These are phyloP conservation scores for Chenopodium formosanum DNA, from an alignment of 148 eudicot genomes.

Conservation along the genomic window DNA sequence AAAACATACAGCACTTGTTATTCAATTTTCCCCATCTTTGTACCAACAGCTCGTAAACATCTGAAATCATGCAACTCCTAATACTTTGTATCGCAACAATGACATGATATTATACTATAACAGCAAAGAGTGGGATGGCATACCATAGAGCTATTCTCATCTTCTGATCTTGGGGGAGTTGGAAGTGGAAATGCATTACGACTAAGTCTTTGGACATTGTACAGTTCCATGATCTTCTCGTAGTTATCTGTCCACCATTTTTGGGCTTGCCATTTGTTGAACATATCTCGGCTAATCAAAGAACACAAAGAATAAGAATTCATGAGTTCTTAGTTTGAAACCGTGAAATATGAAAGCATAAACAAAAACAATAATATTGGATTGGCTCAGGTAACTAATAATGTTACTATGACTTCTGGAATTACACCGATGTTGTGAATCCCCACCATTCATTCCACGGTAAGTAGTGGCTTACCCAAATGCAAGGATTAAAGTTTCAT, in stretches of 20 bases:
- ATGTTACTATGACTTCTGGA: not conserved
- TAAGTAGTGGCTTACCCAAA: not conserved
- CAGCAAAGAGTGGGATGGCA: not conserved
- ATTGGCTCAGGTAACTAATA: not conserved
- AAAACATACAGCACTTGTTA: not conserved
- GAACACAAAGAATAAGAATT: constrained; percentile 13
- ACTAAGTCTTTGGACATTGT: constrained; percentile 88
- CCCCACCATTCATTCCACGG: not conserved
- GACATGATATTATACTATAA: too few relatives aligned
- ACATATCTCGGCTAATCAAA: constrained; percentile 78
- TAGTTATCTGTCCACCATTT: constrained; percentile 97
- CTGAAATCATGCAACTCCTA: not conserved
- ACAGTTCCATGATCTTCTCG: constrained; percentile 88
- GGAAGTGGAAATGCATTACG: constrained; percentile 89
- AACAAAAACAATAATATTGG: not conserved
- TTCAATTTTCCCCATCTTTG: not conserved
- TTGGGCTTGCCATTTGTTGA: constrained; percentile 96
- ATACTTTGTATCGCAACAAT: not conserved
- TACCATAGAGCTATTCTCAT: constrained; percentile 48
- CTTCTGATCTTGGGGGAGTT: constrained; percentile 66
- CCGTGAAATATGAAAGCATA: not conserved
- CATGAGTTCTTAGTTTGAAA: not conserved
- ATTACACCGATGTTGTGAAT: not conserved
- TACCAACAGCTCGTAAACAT: not conserved
- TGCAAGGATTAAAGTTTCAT: not conserved